Conservation (phyloP, 2,329 filamentous ascomycete genomes). For the Aspergillus alliaceus region DNA sequence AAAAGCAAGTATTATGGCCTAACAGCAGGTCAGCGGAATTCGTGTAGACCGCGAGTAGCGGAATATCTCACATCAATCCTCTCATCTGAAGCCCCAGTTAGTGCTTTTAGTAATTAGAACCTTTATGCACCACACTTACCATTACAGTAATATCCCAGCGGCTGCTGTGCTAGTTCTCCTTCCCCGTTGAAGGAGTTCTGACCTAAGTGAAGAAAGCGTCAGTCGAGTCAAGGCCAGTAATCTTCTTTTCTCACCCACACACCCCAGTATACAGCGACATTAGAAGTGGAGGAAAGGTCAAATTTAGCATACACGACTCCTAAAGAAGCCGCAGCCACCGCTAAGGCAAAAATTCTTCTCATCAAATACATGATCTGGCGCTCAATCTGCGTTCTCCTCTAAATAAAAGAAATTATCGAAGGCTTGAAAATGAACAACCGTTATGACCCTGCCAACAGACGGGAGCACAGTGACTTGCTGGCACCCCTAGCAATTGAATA, state of each 20-base stretch:
- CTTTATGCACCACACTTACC: constrained; percentile 41
- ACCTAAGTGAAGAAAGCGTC: constrained; percentile 32
- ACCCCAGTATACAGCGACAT: constrained; percentile 68
- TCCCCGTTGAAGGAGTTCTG: constrained; percentile 61
- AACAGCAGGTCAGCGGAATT: constrained; percentile 13
- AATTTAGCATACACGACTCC: constrained; percentile 41
- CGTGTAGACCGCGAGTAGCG: not conserved
- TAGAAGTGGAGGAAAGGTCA: constrained; percentile 48
- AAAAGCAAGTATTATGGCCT: constrained; percentile 67
- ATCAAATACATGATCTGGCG: constrained; percentile 26
- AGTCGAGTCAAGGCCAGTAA: not conserved
- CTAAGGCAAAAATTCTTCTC: constrained; percentile 23
- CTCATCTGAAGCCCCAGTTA: constrained; percentile 24
- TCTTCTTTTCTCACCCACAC: constrained; percentile 6
- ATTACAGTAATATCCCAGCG: constrained; percentile 59
- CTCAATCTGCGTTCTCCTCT: not conserved
- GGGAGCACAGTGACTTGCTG: not conserved
- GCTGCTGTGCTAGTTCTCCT: constrained; percentile 52
- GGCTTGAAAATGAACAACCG: not conserved
- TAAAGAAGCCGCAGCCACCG: constrained; percentile 31
- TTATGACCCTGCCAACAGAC: not conserved
- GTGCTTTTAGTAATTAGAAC: not conserved
- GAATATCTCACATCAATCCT: constrained; percentile 24
- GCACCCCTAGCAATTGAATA: no score
- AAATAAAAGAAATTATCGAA: not conserved